Percentiles rank a stretch among this genome's conserved stretches.
phyloP scores from a whole-genome alignment of 2,329 filamentous ascomycete species.

The Cercospora brassicicola region DNA sequence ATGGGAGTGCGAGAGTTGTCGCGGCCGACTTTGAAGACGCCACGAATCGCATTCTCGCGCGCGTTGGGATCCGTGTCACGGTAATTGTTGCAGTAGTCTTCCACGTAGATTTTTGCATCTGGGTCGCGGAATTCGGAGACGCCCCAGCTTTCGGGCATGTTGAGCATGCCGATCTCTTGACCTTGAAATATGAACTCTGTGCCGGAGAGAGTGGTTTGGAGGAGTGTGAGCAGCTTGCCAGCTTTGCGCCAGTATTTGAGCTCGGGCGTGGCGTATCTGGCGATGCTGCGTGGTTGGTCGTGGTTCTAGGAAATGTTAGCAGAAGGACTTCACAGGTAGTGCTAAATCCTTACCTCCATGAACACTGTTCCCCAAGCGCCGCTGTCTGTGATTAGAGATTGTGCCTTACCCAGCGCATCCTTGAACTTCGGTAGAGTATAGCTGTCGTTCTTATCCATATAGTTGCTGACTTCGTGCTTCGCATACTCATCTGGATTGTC shows the following conservation, averaged over 20 bases:
- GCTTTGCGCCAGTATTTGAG: slow-evolving; percentile 47
- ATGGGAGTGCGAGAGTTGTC: slow-evolving; percentile 73
- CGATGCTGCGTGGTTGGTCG: slow-evolving; percentile 62
- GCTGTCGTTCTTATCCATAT: slow-evolving; percentile 34
- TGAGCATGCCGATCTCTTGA: slow-evolving; percentile 67
- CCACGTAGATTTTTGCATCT: slow-evolving; percentile 43
- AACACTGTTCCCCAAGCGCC: slow-evolving; percentile 66
- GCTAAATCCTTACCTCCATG: slow-evolving; percentile 53
- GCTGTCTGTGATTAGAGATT: slow-evolving; percentile 55
- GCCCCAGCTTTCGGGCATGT: slow-evolving; percentile 61
- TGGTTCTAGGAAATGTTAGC: slow-evolving; percentile 48
- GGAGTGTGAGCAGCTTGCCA: slow-evolving; percentile 61
- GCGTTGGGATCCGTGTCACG: slow-evolving; percentile 33
- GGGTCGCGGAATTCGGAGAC: slow-evolving; percentile 26
- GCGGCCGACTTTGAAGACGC: slow-evolving; percentile 60
- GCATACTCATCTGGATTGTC: slow-evolving; percentile 30
- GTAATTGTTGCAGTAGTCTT: slow-evolving; percentile 66
- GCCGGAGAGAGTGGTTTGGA: slow-evolving; percentile 60
- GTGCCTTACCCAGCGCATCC: slow-evolving; percentile 27
- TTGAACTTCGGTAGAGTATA: slow-evolving; percentile 31
- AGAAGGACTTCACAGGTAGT: too few relatives aligned
- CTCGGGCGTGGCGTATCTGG: slow-evolving; percentile 39
- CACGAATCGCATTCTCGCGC: slow-evolving; percentile 43
- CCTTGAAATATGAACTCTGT: slow-evolving; percentile 70
- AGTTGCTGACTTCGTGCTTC: slow-evolving; percentile 31